Evolutionary conservation across 768 basidiomycete genomes (phyloP).

Genomic region (Leccinum disarticulatum): DNA sequence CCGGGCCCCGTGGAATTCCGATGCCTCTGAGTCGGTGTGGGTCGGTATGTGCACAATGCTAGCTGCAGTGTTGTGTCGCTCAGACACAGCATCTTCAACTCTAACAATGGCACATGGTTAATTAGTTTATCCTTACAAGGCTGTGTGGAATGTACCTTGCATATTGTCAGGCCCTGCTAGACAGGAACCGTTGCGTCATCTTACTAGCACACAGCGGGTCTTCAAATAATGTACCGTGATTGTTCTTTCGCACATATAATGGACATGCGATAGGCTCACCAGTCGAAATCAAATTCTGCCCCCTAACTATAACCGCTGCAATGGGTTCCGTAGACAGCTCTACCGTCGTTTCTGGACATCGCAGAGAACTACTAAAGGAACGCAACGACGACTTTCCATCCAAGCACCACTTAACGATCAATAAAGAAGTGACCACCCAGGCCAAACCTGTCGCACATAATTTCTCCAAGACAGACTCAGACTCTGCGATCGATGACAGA

Average conservation of each 20-base stretch:
- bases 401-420: constrained; percentile 17
- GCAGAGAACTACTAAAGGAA: constrained; percentile 24
- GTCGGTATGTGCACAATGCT: not conserved
- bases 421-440: constrained; percentile 11
- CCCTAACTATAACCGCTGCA: not conserved
- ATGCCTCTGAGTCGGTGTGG: not conserved
- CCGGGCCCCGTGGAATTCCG: not conserved
- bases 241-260: not conserved
- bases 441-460: constrained; percentile 27
- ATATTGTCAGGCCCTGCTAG: too few species aligned
- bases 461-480: constrained; percentile 51
- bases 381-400: constrained; percentile 20
- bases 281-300: not conserved
- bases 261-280: not conserved
- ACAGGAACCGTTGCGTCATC: not conserved
- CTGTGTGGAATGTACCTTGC: not conserved
- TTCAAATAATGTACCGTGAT: not conserved
- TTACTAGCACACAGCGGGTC: not conserved
- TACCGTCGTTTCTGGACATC: constrained; percentile 46
- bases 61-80: not conserved
- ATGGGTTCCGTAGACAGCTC: constrained; percentile 35
- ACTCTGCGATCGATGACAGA: constrained; percentile 54
- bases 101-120: not conserved
- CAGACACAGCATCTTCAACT: not conserved
- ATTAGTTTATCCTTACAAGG: not conserved